Base-by-base conservation (phyloP, 2,329 filamentous ascomycete genomes). In the Trichophyton verrucosum region DNA sequence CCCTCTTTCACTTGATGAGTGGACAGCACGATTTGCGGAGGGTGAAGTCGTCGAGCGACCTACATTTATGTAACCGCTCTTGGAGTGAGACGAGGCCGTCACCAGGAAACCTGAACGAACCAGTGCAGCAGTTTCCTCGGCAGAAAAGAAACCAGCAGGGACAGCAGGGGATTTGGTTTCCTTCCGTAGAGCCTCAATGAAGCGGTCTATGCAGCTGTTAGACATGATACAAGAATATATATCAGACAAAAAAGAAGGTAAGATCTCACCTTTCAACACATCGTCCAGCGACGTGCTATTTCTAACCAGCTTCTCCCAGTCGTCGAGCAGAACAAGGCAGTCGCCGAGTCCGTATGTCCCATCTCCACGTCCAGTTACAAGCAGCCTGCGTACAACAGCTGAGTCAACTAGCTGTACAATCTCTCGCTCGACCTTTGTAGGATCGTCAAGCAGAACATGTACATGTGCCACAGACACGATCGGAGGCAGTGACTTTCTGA, bases 391-490 rank as follows among this genome's bases (percentile, higher is more conserved):
- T 20, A 86, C 65, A 3, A 76, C 74, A 36, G 82, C 81, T 2
- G 73, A 68, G 30, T 75, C 75, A 3, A 80, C 71, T 36, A 85
- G 69, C 24, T 80, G 74, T 15, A 80, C 78, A 56, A 86, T 80
- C 65, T 85, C 82, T 44, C 81, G 75, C 67, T 86, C 84, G 0
- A 80, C 81, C n/a, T 71, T 73, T 0, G 83, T 86, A 3, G 82
- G 78, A 1, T 80, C 81, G 22, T 75, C 71, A 42, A 80, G 74
- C 13, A 86, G 67, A 1, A 82, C 82, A 70, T 85, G 81, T 0
- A 86, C 72, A 70, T 86, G 83, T 17, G 82, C 81, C 53, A 84
- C 71, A 0, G 81, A 83, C 9, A 83, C 81, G 30, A 85, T 76
- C 0, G 81, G 80, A 11, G 84, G 82, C 53, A 86, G 68, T 47